Evolutionary conservation across 768 basidiomycete genomes (phyloP).

Genomic region (Suillus spraguei): DNA sequence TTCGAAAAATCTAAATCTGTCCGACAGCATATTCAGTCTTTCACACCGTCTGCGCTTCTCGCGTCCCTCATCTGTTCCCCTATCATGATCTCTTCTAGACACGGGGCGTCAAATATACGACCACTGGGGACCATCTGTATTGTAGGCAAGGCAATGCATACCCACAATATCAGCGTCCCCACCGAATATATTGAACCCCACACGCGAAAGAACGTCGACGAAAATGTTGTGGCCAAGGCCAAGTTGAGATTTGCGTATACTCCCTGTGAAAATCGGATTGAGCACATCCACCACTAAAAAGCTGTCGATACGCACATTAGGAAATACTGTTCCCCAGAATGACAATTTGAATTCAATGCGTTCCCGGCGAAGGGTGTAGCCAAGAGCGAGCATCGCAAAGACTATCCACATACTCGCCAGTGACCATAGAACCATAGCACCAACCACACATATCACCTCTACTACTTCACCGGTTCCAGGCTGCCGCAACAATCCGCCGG

Average conservation of each 20-base stretch:
- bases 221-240: slow-evolving; percentile 48
- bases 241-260: slow-evolving; percentile 71
- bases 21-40: background rate
- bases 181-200: slow-evolving; percentile 58
- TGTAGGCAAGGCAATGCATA: slow-evolving; percentile 48
- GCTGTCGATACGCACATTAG: slow-evolving; percentile 49
- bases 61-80: slow-evolving; percentile 15
- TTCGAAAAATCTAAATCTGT: background rate
- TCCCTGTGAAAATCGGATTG: slow-evolving; percentile 37
- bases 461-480: slow-evolving; percentile 41
- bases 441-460: slow-evolving; percentile 47
- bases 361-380: slow-evolving; percentile 41
- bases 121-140: slow-evolving; percentile 35
- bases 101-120: slow-evolving; percentile 46
- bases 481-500: slow-evolving; percentile 37
- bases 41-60: background rate
- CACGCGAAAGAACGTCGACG: slow-evolving; percentile 57
- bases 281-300: background rate
- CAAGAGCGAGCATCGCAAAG: slow-evolving; percentile 54
- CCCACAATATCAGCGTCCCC: slow-evolving; percentile 55
- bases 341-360: slow-evolving; percentile 54
- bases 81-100: slow-evolving; percentile 34
- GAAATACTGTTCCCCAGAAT: slow-evolving; percentile 74
- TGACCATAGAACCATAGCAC: slow-evolving; percentile 59
- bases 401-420: slow-evolving; percentile 65